Evolutionary conservation across 2,329 filamentous ascomycete genomes (phyloP).

Genomic region (Neocucurbitaria cava): DNA sequence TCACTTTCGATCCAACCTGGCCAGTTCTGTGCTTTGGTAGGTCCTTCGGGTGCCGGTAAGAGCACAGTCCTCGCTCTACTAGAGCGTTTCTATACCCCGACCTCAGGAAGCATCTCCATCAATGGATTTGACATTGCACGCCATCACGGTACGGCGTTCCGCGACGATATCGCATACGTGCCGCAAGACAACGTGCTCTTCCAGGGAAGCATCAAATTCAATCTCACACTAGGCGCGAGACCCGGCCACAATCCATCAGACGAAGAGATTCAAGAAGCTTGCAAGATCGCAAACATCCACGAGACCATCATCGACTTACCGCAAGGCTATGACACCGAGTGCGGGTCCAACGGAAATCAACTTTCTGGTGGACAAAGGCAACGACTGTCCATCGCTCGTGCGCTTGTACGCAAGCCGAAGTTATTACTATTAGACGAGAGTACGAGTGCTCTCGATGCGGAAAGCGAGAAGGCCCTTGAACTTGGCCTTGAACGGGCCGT

Average conservation of each 20-base stretch:
- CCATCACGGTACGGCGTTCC: constrained; percentile 48
- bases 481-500: constrained; percentile 48
- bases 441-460: constrained; percentile 53
- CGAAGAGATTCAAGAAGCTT: constrained; percentile 70
- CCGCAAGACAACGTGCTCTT: constrained; percentile 58
- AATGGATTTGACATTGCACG: constrained; percentile 59
- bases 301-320: constrained; percentile 69
- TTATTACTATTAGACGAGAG: constrained; percentile 53
- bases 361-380: constrained; percentile 54
- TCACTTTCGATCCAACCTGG: constrained; percentile 64
- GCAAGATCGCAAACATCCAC: constrained; percentile 73
- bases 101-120: constrained; percentile 59
- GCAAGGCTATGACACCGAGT: constrained; percentile 68
- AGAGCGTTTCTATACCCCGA: constrained; percentile 63
- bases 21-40: constrained; percentile 69
- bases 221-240: constrained; percentile 56
- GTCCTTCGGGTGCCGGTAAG: constrained; percentile 71
- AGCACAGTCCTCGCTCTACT: constrained; percentile 66
- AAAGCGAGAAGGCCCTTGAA: constrained; percentile 51
- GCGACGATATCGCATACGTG: constrained; percentile 55
- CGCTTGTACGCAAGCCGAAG: constrained; percentile 52
- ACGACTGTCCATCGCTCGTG: constrained; percentile 52
- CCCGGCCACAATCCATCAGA: constrained; percentile 63
- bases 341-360: constrained; percentile 50
- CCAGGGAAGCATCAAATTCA: constrained; percentile 57